Evolutionary conservation across 345 rosid species (phyloP).

Genomic region (Nasturtium officinale): DNA sequence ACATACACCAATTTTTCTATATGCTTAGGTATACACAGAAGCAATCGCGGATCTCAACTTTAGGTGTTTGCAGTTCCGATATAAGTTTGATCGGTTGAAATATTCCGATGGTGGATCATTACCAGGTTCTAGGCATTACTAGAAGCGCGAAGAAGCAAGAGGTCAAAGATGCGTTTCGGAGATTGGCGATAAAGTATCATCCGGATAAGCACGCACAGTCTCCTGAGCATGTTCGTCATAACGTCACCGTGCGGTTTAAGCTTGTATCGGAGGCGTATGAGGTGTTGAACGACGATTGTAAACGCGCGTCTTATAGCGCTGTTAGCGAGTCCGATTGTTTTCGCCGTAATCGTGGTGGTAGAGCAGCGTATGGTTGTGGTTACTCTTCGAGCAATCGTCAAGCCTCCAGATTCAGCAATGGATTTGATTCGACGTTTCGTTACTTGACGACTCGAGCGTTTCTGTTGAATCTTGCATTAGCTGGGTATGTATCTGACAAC

Average conservation of each 20-base stretch:
- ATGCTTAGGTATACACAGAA: not conserved
- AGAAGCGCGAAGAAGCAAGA: constrained; percentile 72
- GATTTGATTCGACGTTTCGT: constrained; percentile 48
- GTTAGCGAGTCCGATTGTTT: constrained; percentile 33
- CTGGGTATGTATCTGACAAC: constrained; percentile 50
- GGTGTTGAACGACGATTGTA: constrained; percentile 49
- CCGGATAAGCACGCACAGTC: constrained; percentile 88
- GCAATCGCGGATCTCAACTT: not conserved
- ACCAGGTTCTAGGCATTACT: constrained; percentile 64
- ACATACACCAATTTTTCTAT: not conserved
- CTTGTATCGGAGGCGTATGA: constrained; percentile 86
- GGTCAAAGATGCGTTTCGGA: constrained; percentile 78
- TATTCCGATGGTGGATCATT: constrained; percentile 59
- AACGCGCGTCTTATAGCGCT: constrained; percentile 62
- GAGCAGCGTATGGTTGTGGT: constrained; percentile 38
- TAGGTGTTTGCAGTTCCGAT: constrained; percentile 11
- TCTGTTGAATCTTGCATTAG: constrained; percentile 66
- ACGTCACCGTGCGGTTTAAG: constrained; percentile 71
- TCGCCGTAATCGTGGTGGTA: constrained; percentile 32
- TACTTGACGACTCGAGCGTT: constrained; percentile 69
- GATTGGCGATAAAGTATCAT: constrained; percentile 70
- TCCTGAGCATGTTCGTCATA: constrained; percentile 51
- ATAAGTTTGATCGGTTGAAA: constrained; percentile 26
- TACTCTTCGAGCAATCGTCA: constrained; percentile 27
- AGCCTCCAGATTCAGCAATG: constrained; percentile 18